Base-by-base conservation (phyloP, 495 filamentous ascomycete species). In the Hypoxylon rickii region DNA sequence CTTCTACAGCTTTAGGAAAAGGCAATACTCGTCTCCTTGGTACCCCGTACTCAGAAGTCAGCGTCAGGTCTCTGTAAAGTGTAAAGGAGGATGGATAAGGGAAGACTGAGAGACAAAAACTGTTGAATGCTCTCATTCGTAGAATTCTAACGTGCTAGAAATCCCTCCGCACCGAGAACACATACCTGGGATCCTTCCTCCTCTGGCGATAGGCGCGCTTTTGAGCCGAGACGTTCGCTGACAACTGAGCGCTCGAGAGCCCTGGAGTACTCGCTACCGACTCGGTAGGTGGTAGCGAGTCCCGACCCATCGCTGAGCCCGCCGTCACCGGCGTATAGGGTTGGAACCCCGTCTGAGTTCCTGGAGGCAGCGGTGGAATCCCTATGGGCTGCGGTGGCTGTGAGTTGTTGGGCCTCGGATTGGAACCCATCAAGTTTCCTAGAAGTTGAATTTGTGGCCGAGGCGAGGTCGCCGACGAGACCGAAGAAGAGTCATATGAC, bases 151-250 rank as follows among this genome's bases (percentile, higher is more conserved):
- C 26, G 42, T 17, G 36, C 46, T 21, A 2, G 26, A 38, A 43
- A 44, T 36, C 18, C 31, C 24, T 16, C 31, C 15, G 18, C 22
- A 33, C 51, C 34, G 15, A 54, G 26, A 3, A 13, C 20, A 63
- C 59, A 54, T 64, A 69, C 66, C 66, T 69, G 12, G 94, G 94
- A 66, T 97, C 94, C 66, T 98, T 98, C 57, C 94, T 81, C 58
- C 94, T 77, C 69, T 98, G 94, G 26, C 94, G 83, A 72, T 97
- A 98, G 5, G 93, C 94, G 64, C 94, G 79, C 70, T 97, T 97
- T 74, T 96, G 93, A 17, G 85, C 83, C 64, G 76, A 73, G 18
- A 74, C 69, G 46, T 71, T 76, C 20, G 73, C 69, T 37, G 72
- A 65, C 10, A 78, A 63, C 39, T 72, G 68, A 10, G 72, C 68